A percentile compares a stretch with the other conserved stretches of the same genome.
These are phyloP conservation scores for Cyberlindnera euphorbiae DNA, from an alignment of 805 yeast species.

Conservation along the genomic window DNA sequence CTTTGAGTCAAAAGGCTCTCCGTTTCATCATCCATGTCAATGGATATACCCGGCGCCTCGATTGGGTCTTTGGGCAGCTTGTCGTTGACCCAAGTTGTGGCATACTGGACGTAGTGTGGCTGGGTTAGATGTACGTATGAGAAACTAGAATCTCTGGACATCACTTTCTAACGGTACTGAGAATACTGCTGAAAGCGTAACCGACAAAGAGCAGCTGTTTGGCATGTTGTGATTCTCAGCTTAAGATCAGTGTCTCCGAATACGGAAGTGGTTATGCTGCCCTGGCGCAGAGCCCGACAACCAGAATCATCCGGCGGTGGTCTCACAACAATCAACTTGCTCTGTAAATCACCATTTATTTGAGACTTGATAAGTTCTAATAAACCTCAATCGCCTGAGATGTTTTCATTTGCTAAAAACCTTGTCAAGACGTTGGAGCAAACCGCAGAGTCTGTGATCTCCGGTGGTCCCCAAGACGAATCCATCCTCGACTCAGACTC, in stretches of 20 bases:
- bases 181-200: too few species aligned
- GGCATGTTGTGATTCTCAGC: too few species aligned
- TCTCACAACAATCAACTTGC: too few species aligned
- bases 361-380: background rate
- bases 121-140: conserved; percentile 20
- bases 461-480: conserved; percentile 24
- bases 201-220: too few species aligned
- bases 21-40: conserved; percentile 17
- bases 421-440: conserved; percentile 53
- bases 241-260: too few species aligned
- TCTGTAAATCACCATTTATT: too few species aligned
- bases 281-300: too few species aligned
- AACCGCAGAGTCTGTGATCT: conserved; percentile 27
- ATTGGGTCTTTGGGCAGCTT: conserved; percentile 25
- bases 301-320: too few species aligned
- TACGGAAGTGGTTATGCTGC: too few species aligned
- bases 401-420: conserved; percentile 65
- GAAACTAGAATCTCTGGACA: conserved; percentile 7
- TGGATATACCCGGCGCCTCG: conserved; percentile 14
- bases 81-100: conserved; percentile 29
- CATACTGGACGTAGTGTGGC: conserved; percentile 30
- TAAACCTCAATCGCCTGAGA: conserved; percentile 9
- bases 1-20: conserved; percentile 8
- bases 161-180: background rate
- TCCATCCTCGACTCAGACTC: conserved; percentile 23